A percentile compares a stretch with the other conserved stretches of the same genome.
phyloP scores from a whole-genome alignment of 2,329 filamentous ascomycete genomes.

The Zasmidium citrigriseum region DNA sequence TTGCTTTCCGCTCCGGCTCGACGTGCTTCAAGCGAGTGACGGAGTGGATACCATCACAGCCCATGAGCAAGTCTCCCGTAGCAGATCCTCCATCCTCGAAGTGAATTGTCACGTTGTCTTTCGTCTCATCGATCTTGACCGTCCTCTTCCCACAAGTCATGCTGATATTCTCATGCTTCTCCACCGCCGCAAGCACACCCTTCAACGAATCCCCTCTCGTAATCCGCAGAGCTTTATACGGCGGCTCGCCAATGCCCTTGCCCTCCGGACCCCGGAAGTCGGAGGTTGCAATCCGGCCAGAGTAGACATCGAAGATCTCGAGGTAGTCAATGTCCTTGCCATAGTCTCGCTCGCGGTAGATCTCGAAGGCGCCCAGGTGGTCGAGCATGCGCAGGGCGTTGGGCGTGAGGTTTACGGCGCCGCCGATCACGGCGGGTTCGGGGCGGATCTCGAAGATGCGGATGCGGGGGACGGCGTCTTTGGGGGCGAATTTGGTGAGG shows the following conservation, averaged over 20 bases:
- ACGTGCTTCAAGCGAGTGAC: constrained; percentile 47
- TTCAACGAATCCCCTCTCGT: constrained; percentile 47
- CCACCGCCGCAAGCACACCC: constrained; percentile 43
- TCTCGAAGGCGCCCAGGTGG: constrained; percentile 36
- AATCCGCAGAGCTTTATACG: constrained; percentile 47
- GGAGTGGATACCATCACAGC: constrained; percentile 42
- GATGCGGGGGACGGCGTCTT: constrained; percentile 40
- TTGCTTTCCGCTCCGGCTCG: constrained; percentile 44
- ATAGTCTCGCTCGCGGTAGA: constrained; percentile 42
- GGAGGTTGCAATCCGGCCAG: constrained; percentile 45
- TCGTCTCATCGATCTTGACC: constrained; percentile 40
- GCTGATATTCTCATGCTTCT: constrained; percentile 42
- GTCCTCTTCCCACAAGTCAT: constrained; percentile 47
- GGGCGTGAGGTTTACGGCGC: constrained; percentile 51
- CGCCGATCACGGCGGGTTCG: constrained; percentile 46
- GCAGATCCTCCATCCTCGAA: constrained; percentile 39
- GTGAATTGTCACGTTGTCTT: constrained; percentile 35
- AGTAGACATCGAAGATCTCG: constrained; percentile 48
- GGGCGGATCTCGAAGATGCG: constrained; percentile 53
- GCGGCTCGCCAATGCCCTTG: constrained; percentile 45
- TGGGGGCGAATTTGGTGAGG: constrained; percentile 46
- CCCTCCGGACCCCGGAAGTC: constrained; percentile 45
- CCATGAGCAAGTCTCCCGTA: constrained; percentile 38
- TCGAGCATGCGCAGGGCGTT: constrained; percentile 45
- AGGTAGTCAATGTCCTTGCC: constrained; percentile 46